These are phyloP conservation scores for Lachnellula willkommii DNA, from an alignment of 2,329 filamentous ascomycete genomes.

Conservation along the genomic window DNA sequence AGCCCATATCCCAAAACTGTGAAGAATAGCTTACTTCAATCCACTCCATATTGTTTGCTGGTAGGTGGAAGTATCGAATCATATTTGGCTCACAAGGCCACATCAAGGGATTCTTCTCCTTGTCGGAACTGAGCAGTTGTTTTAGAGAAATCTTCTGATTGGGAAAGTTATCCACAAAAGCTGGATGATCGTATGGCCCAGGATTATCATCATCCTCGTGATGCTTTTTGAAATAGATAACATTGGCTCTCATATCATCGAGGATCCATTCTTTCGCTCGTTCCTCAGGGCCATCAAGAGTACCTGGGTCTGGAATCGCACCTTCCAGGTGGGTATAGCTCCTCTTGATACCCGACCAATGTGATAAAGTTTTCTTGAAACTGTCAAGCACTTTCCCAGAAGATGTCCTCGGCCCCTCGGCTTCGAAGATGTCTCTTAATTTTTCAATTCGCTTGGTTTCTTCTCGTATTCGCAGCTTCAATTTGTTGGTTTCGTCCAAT, in stretches of 20 bases:
- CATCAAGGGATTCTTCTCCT: constrained; percentile 4
- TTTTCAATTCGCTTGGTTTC: neutral
- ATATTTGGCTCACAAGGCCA: constrained; percentile 6
- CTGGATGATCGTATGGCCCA: constrained; percentile 4
- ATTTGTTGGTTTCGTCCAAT: neutral
- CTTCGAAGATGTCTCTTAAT: constrained; percentile 1
- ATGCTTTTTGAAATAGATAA: constrained; percentile 7
- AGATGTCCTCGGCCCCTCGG: neutral
- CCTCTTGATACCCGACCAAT: neutral
- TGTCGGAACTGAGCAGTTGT: neutral
- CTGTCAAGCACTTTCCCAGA: neutral
- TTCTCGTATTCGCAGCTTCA: neutral
- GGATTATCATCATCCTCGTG: neutral
- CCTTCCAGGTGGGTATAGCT: neutral
- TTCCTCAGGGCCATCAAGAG: neutral
- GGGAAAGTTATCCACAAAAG: constrained; percentile 3
- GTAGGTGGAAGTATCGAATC: constrained; percentile 11
- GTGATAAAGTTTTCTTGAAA: neutral
- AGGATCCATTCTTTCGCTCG: constrained; percentile 1
- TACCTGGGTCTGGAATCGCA: neutral
- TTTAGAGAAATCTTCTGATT: constrained; percentile 5
- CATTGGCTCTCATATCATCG: neutral
- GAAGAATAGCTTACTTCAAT: constrained; percentile 1
- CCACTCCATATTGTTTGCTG: constrained; percentile 9
- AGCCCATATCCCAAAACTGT: neutral